A percentile compares a stretch with the other conserved stretches of the same genome.
phyloP scores from a whole-genome alignment of 495 filamentous ascomycete species.

The Xylaria palmicola region DNA sequence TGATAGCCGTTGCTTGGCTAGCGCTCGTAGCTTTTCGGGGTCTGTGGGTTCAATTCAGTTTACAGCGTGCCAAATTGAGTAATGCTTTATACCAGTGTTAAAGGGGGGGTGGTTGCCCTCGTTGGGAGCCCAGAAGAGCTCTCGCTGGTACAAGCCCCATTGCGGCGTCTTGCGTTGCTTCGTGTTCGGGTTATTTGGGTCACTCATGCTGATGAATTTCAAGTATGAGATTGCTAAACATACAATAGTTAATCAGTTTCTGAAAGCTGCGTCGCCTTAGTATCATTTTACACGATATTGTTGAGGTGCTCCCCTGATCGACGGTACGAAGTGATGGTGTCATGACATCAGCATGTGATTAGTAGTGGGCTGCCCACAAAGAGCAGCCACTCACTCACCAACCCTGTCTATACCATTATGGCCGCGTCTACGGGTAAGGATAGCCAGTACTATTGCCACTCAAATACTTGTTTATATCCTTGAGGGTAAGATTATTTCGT shows the following conservation, averaged over 20 bases:
- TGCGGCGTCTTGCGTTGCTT: slow-evolving; percentile 56
- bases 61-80: neutral
- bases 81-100: slow-evolving; percentile 43
- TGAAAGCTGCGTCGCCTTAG: too few species aligned
- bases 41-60: slow-evolving; percentile 34
- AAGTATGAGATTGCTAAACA: neutral
- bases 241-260: neutral
- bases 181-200: slow-evolving; percentile 59
- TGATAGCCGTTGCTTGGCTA: slow-evolving; percentile 56
- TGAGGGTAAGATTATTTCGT: too few species aligned
- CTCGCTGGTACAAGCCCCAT: slow-evolving; percentile 61
- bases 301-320: too few species aligned
- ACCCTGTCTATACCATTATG: too few species aligned
- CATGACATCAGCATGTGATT: too few species aligned
- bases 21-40: slow-evolving; percentile 56
- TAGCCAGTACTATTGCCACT: too few species aligned
- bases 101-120: slow-evolving; percentile 55
- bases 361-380: too few species aligned
- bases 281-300: too few species aligned
- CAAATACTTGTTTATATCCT: too few species aligned
- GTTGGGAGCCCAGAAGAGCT: slow-evolving; percentile 60
- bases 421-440: too few species aligned
- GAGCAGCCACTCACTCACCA: too few species aligned
- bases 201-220: slow-evolving; percentile 39
- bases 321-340: too few species aligned